A percentile compares a stretch with the other conserved stretches of the same genome.
These are phyloP conservation scores for Phaeotremella fagi DNA, from an alignment of 768 basidiomycete genomes.

Conservation along the genomic window DNA sequence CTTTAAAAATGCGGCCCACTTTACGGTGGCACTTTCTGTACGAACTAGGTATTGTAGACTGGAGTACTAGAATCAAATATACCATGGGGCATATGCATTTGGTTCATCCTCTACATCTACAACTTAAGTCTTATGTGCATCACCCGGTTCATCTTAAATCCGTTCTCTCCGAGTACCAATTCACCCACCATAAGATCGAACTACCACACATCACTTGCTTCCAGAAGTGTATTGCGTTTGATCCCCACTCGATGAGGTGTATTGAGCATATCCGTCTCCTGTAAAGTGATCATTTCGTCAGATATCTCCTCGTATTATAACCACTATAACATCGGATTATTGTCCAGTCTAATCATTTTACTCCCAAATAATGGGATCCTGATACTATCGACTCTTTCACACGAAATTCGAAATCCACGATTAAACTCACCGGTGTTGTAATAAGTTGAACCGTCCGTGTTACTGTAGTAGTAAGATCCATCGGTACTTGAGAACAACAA, in stretches of 20 bases:
- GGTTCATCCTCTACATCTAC: too few species aligned
- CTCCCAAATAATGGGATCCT: neutral
- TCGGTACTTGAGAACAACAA: neutral
- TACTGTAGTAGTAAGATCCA: constrained; percentile 13
- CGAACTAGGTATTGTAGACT: too few species aligned
- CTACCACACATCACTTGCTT: too few species aligned
- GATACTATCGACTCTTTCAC: neutral
- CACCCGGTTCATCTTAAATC: too few species aligned
- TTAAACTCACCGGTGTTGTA: constrained; percentile 14
- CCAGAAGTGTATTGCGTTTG: constrained; percentile 3
- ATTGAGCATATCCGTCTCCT: constrained; percentile 13
- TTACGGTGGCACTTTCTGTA: too few species aligned
- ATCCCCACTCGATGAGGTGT: constrained; percentile 10
- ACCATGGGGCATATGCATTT: too few species aligned
- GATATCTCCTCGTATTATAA: neutral
- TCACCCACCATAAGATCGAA: too few species aligned
- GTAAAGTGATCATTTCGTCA: neutral
- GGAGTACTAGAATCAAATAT: too few species aligned
- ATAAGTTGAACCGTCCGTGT: constrained; percentile 17
- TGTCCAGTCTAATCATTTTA: too few species aligned
- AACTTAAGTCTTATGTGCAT: too few species aligned
- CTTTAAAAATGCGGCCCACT: too few species aligned
- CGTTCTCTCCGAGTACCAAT: too few species aligned
- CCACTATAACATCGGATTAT: neutral
- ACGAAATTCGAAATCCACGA: neutral